Conservation (phyloP, 345 rosid genomes). For the Mercurialis annua region DNA sequence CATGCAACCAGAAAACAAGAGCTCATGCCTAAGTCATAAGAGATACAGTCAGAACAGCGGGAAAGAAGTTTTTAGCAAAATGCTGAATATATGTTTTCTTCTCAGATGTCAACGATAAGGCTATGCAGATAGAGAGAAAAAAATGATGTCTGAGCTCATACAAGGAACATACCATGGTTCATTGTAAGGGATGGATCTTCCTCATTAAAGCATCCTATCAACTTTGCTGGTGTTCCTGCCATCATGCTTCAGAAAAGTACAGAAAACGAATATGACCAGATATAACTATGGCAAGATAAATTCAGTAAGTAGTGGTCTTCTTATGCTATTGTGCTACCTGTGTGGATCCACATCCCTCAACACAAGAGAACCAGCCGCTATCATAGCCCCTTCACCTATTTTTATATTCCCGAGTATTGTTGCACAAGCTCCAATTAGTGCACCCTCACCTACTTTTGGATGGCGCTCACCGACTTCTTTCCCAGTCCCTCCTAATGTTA, state of each 20-base stretch:
- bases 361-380: conserved; percentile 85
- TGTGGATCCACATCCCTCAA: conserved; percentile 66
- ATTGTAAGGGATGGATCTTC: conserved; percentile 65
- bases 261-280: conserved; percentile 2
- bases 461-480: conserved; percentile 79
- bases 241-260: conserved; percentile 49
- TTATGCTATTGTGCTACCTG: conserved; percentile 31
- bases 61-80: not conserved
- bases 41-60: not conserved
- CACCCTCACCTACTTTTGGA: conserved; percentile 86
- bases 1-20: not conserved
- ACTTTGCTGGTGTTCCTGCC: conserved; percentile 70
- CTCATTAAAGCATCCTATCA: conserved; percentile 58
- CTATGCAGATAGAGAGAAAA: conserved; percentile 1
- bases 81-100: not conserved
- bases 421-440: conserved; percentile 74
- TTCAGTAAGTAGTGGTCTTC: not conserved
- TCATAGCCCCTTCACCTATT: conserved; percentile 84
- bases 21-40: not conserved
- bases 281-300: not conserved
- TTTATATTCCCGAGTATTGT: conserved; percentile 76
- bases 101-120: too few species aligned
- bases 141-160: not conserved
- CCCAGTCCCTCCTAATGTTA: conserved; percentile 88
- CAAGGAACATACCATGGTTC: conserved; percentile 61